Evolutionary conservation across 129 eudicot genomes (phyloP).

Genomic region (Helianthus tuberosus): DNA sequence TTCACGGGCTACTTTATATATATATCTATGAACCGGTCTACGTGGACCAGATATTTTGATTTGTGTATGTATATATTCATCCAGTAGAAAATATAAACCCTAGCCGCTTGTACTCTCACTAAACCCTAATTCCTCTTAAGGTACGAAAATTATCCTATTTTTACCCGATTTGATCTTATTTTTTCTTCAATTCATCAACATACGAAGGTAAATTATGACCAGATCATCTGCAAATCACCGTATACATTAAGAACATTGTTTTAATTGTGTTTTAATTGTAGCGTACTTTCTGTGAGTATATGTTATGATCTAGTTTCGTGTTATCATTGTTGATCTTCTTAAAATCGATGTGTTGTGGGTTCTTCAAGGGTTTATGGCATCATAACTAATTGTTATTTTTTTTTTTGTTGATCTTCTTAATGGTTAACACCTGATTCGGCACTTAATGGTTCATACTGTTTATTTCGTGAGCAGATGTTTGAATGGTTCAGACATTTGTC

Average conservation of each 20-base stretch:
- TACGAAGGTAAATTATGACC: neutral
- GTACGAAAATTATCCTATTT: neutral
- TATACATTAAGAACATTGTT: neutral
- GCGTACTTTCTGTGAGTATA: neutral
- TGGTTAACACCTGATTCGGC: too few relatives aligned
- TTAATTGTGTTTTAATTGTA: too few relatives aligned
- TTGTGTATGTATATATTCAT: too few relatives aligned
- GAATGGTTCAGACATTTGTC: too few relatives aligned
- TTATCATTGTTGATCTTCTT: neutral
- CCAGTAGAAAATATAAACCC: conserved; percentile 36
- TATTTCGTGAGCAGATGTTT: too few relatives aligned
- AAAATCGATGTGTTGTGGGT: neutral
- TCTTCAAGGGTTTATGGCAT: neutral
- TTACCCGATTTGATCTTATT: neutral
- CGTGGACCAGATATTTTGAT: too few relatives aligned
- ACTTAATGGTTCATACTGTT: too few relatives aligned
- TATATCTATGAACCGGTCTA: too few relatives aligned
- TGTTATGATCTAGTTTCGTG: too few relatives aligned
- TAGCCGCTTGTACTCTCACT: conserved; percentile 31
- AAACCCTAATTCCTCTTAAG: conserved; percentile 33
- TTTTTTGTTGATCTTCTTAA: too few relatives aligned
- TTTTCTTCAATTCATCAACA: neutral
- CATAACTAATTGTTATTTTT: neutral
- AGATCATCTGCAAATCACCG: neutral
- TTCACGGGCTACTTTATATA: too few relatives aligned